Evolutionary conservation across 2,329 filamentous ascomycete genomes (phyloP).

Genomic region (Rhynchosporium graminicola): DNA sequence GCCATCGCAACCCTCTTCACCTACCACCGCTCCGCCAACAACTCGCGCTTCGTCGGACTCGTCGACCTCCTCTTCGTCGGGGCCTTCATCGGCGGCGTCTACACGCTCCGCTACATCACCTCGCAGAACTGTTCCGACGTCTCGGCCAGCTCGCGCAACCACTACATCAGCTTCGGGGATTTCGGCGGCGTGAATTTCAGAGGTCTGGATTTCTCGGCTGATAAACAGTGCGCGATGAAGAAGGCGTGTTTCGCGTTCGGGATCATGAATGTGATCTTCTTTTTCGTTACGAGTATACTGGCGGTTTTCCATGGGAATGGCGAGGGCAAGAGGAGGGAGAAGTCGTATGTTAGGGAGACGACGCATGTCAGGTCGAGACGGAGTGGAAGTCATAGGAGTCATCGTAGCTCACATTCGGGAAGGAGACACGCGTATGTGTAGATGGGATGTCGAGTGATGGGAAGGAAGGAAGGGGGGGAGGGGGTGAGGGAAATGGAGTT

Average conservation of each 20-base stretch:
- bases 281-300: slow-evolving; percentile 73
- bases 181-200: slow-evolving; percentile 58
- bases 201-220: slow-evolving; percentile 54
- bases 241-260: slow-evolving; percentile 87
- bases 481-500: background rate
- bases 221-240: slow-evolving; percentile 87
- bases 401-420: slow-evolving; percentile 35
- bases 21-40: slow-evolving; percentile 62
- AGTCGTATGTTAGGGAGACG: slow-evolving; percentile 34
- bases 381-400: slow-evolving; percentile 38
- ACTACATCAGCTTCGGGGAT: slow-evolving; percentile 61
- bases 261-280: slow-evolving; percentile 85
- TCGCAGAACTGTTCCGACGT: slow-evolving; percentile 68
- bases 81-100: slow-evolving; percentile 64
- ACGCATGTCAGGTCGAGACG: slow-evolving; percentile 37
- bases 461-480: background rate
- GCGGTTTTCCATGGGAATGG: slow-evolving; percentile 49
- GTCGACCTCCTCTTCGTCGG: slow-evolving; percentile 64
- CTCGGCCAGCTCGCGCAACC: slow-evolving; percentile 45
- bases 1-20: slow-evolving; percentile 64
- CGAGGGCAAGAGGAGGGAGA: slow-evolving; percentile 19
- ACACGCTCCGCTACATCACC: slow-evolving; percentile 59
- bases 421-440: slow-evolving; percentile 40
- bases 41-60: slow-evolving; percentile 61
- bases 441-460: background rate